Percentiles rank a stretch among this genome's conserved stretches.
phyloP scores from a whole-genome alignment of 2,329 filamentous ascomycete species.

The Camillea tinctor region DNA sequence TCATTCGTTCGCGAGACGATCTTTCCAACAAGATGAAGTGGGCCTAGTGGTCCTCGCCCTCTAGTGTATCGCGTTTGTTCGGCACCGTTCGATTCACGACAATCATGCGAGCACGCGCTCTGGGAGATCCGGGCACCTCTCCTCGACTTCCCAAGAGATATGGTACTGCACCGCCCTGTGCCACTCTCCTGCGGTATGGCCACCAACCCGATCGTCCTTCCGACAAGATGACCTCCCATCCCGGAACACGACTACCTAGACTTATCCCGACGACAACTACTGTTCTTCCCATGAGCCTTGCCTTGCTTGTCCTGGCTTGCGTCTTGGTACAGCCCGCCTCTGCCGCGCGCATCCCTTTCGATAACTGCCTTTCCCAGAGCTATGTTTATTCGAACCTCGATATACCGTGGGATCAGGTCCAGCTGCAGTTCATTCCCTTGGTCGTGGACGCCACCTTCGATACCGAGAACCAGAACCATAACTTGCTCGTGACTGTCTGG shows the following conservation, averaged over 20 bases:
- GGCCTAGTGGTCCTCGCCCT: constrained; percentile 27
- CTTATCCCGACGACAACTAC: not conserved
- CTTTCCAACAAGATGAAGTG: constrained; percentile 27
- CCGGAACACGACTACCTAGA: constrained; percentile 1
- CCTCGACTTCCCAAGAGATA: not conserved
- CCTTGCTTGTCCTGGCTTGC: constrained; percentile 38
- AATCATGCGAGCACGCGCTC: constrained; percentile 26
- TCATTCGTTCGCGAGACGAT: constrained; percentile 17
- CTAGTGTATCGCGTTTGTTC: constrained; percentile 14
- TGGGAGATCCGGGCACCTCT: constrained; percentile 8
- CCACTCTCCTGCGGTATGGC: not conserved
- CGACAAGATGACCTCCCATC: not conserved
- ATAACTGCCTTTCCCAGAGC: constrained; percentile 74
- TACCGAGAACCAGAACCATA: constrained; percentile 56
- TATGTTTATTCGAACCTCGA: constrained; percentile 48
- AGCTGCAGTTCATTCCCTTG: constrained; percentile 77
- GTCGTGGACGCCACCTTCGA: constrained; percentile 75
- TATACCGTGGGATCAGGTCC: constrained; percentile 43
- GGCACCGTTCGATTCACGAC: constrained; percentile 13
- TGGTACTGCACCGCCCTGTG: not conserved
- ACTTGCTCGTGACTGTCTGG: constrained; percentile 76
- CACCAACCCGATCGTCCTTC: not conserved
- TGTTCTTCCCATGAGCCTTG: constrained; percentile 4
- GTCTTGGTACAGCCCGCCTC: constrained; percentile 43
- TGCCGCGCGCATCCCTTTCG: constrained; percentile 71